Evolutionary conservation across 202 grass and related monocot genomes (phyloP), one percentile per base, ranked within the genome.

Genomic region (Schoenoplectus triqueter): DNA sequence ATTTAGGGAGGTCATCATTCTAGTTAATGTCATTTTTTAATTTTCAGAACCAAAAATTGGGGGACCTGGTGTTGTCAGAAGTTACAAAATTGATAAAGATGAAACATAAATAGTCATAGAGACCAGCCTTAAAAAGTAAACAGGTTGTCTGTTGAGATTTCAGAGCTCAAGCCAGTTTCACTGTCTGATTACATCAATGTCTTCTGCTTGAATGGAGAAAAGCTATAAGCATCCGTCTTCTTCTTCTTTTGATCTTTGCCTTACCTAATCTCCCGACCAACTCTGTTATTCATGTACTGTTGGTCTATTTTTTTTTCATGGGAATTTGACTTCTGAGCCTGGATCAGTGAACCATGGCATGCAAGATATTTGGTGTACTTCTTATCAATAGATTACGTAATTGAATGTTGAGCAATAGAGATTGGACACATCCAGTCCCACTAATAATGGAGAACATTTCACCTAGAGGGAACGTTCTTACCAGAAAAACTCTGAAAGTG

Each of bases 41-140:
- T 69, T 90, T 91, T 80, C 88, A 95, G 95, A 78, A 87, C 92
- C 92, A 44, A 97, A 90, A 86, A 72, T 95, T 87, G 92, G 92
- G 90, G 91, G 95, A 75, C 86, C 86, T 88, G 95, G 95, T 89
- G 90, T 97, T 66, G 80, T 90, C 82, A 92, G 95, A 69, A 86
- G 63, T 0, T 93, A 66, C 72, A 68, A 90, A 22, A 86, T 85
- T 65, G 31, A 31, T 31, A 31, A 31, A 31, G 88, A 82, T 69
- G 86, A 83, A 48, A 63, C 76, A 86, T 90, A 86, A 92, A 79
- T 66, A 64, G 17, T 13, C 19, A 7, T 20, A 15, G 57, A 17
- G 4, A 3, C 57, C 3, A 6, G 17, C 17, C 60, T 63, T 63
- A 1, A 63, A 63, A 47, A 63, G 60, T 18, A 63, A 65, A 65